phyloP scores from a whole-genome alignment of 164 flowering plant genomes.

The Protea cynaroides region DNA sequence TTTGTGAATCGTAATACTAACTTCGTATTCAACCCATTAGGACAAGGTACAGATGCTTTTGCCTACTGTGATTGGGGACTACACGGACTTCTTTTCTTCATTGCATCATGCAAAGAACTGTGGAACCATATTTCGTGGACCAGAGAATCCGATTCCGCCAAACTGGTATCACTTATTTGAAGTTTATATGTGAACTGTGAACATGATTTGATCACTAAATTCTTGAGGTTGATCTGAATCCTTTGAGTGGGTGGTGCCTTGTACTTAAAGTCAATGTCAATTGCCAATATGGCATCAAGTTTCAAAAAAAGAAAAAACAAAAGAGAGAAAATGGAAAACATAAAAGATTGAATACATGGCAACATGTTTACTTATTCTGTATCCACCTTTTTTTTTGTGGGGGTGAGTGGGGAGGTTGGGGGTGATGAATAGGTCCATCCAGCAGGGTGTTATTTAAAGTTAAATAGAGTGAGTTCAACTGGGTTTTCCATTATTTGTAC shows the following conservation, averaged over 20 bases:
- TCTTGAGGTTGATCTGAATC: background rate
- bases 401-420: too few relatives aligned
- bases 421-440: too few relatives aligned
- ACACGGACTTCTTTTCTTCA: slow-evolving; percentile 90
- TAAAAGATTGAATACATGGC: too few relatives aligned
- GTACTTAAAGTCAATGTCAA: background rate
- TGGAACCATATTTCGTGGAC: slow-evolving; percentile 88
- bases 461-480: too few relatives aligned
- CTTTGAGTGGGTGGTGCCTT: background rate
- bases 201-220: background rate
- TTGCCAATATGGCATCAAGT: background rate
- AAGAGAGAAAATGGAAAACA: too few relatives aligned
- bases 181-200: slow-evolving; percentile 4
- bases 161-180: slow-evolving; percentile 56
- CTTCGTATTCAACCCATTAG: slow-evolving; percentile 26
- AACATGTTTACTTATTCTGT: too few relatives aligned
- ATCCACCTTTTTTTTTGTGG: too few relatives aligned
- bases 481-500: too few relatives aligned
- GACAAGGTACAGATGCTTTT: slow-evolving; percentile 70
- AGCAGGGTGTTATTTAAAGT: too few relatives aligned
- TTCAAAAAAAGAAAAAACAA: background rate
- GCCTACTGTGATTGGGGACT: slow-evolving; percentile 77
- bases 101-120: slow-evolving; percentile 93
- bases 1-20: background rate
- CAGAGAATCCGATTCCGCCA: slow-evolving; percentile 55